Evolutionary conservation across 116 monocot genomes (phyloP).

Genomic region (Phalaenopsis hybrid): DNA sequence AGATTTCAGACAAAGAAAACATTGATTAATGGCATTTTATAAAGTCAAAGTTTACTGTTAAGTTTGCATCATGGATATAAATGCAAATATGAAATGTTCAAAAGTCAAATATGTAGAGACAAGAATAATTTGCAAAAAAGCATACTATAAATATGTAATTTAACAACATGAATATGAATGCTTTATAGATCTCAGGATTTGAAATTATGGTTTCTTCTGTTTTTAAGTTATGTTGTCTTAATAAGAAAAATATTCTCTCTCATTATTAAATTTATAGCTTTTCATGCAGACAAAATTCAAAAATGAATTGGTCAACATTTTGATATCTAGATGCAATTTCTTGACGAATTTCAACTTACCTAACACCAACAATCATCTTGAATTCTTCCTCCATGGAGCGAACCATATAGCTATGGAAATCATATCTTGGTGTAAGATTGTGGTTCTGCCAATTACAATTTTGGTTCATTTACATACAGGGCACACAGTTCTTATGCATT

Average conservation of each 20-base stretch:
- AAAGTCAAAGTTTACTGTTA: not conserved
- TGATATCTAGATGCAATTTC: no score
- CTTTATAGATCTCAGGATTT: not conserved
- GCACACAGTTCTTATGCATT: no score
- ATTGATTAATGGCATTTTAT: no score
- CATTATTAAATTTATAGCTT: no score
- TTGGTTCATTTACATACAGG: no score
- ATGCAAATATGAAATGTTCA: no score
- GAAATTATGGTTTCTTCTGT: not conserved
- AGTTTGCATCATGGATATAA: not conserved
- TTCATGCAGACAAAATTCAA: no score
- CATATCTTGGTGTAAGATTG: constrained; percentile 66
- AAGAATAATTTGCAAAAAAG: no score
- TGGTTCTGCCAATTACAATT: constrained; percentile 52
- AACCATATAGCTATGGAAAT: constrained; percentile 98
- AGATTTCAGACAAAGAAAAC: constrained; percentile 10
- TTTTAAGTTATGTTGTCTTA: not conserved
- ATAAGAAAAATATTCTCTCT: no score
- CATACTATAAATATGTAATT: no score
- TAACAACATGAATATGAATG: not conserved
- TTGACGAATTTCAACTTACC: constrained; percentile 33
- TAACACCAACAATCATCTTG: constrained; percentile 89
- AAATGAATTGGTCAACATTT: no score
- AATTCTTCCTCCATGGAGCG: constrained; percentile 99
- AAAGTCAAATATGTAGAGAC: no score